Base-by-base conservation (phyloP, 306 rosid genomes). In the Pterocarpus macrocarpus region DNA sequence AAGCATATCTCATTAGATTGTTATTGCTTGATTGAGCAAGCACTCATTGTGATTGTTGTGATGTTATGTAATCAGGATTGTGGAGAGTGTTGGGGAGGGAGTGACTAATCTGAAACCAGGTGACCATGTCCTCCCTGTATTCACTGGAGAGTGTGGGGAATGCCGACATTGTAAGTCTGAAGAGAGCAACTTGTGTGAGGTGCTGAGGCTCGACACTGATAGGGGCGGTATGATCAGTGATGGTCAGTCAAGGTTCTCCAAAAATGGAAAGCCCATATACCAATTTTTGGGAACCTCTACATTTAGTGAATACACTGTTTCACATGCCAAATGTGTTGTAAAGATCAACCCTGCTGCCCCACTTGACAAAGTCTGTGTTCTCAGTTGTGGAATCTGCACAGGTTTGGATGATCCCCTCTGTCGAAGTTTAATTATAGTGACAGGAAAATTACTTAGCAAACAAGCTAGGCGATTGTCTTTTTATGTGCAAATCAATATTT, bases 141-240 rank as follows among this genome's bases (percentile, higher is more conserved):
- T 90, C 88, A 90, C 89, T 0, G 94, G 94, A 5, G 94, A 90
- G 59, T 90, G 94, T 66, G 81, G 79, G 57, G 90, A 90, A 52
- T 90, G 94, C 63, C 10, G 11, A 15, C 92, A 89, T 55, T 90
- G 94, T 57, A 64, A 83, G 59, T 90, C 94, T 0, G 89, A 83
- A 63, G 92, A 90, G 68, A 90, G 94, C 86, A 89, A 90, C 83
- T 66, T 90, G 88, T 90, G 94, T 63, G 94, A 90, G 8, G 86
- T 80, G 5, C 82, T 90, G 2, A 79, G 92, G 41, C 84, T 90
- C 80, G 80, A 88, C 45, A 79, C 92, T 0, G 90, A 87, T 43
- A 81, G 90, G n/a, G 92, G 92, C 0, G 85, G 76, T 4, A 87
- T 90, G 94, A 69, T 87, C 53, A 55, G 1, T 32, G 94, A 88